Evolutionary conservation across 169 alveolate genomes (phyloP).

Genomic region (Plasmodium blacklocki): DNA sequence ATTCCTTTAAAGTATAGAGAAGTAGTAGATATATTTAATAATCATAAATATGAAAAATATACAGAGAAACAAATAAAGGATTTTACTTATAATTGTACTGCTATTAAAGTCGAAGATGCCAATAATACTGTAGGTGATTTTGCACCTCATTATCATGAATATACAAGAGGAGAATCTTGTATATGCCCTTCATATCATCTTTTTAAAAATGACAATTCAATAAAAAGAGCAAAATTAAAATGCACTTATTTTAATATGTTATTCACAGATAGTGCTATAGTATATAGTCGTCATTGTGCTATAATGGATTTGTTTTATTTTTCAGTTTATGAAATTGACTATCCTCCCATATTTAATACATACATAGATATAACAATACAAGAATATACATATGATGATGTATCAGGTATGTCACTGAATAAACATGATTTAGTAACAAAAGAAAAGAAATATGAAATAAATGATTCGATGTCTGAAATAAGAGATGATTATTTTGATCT

Average conservation of each 20-base stretch:
- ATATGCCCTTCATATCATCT: conserved; percentile 51
- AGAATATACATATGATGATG: conserved; percentile 69
- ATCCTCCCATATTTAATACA: conserved; percentile 75
- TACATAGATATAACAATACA: conserved; percentile 56
- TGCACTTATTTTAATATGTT: conserved; percentile 64
- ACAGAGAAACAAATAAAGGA: conserved; percentile 16
- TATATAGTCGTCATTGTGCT: conserved; percentile 58
- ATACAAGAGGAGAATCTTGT: conserved; percentile 62
- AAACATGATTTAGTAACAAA: conserved; percentile 64
- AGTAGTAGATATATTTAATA: conserved; percentile 55
- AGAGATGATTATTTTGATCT: conserved; percentile 71
- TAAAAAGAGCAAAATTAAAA: conserved; percentile 60
- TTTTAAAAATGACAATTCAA: conserved; percentile 36
- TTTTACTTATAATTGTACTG: conserved; percentile 27
- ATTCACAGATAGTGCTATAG: conserved; percentile 43
- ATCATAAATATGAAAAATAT: conserved; percentile 38
- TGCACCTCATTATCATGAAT: conserved; percentile 62
- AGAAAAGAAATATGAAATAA: conserved; percentile 64
- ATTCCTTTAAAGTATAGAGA: conserved; percentile 65
- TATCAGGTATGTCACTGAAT: conserved; percentile 27
- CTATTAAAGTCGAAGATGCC: conserved; percentile 46
- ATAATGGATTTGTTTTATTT: conserved; percentile 23
- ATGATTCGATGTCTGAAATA: conserved; percentile 66
- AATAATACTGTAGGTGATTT: conserved; percentile 25
- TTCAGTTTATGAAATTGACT: conserved; percentile 69